Percentiles rank a stretch among this genome's conserved stretches.
Conservation (phyloP, 1,284 basidiomycete species). For the Cutaneotrichosporon sp. region DNA sequence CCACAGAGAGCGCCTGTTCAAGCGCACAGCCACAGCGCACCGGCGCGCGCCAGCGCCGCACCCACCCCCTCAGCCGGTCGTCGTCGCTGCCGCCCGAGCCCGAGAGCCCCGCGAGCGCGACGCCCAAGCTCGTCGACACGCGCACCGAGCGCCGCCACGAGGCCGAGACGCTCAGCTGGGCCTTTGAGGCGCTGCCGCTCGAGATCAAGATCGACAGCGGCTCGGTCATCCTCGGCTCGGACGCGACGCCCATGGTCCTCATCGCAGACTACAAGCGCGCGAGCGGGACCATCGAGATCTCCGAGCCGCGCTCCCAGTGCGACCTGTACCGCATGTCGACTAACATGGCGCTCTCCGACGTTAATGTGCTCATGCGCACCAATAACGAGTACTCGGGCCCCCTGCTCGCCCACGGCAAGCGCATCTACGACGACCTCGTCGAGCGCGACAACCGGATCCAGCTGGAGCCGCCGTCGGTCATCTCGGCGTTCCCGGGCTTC, state of each 20-base stretch:
- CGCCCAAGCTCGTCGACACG: background rate
- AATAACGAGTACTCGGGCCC: slow-evolving; percentile 73
- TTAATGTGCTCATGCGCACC: slow-evolving; percentile 67
- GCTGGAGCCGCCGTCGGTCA: slow-evolving; percentile 37
- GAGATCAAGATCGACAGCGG: slow-evolving; percentile 73
- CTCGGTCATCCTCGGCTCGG: slow-evolving; percentile 77
- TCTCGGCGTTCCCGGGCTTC: slow-evolving; percentile 46
- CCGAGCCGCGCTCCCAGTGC: slow-evolving; percentile 70
- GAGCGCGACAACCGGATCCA: slow-evolving; percentile 50
- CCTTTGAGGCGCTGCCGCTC: slow-evolving; percentile 74
- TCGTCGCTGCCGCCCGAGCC: background rate
- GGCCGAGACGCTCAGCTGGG: slow-evolving; percentile 34
- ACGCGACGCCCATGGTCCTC: slow-evolving; percentile 75
- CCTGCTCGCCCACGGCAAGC: slow-evolving; percentile 66
- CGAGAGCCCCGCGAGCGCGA: background rate
- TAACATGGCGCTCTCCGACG: slow-evolving; percentile 67
- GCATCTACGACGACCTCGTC: slow-evolving; percentile 63
- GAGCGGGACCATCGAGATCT: slow-evolving; percentile 74
- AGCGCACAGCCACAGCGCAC: background rate
- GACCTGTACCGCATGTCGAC: slow-evolving; percentile 79
- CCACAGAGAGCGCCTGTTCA: slow-evolving; percentile 10
- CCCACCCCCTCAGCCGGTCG: slow-evolving; percentile 1
- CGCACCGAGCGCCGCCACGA: slow-evolving; percentile 5
- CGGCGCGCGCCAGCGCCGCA: slow-evolving; percentile 12
- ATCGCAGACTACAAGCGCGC: slow-evolving; percentile 73